Base-by-base conservation (phyloP, 2,329 filamentous ascomycete genomes). In the Berkeleyomyces basicola region DNA sequence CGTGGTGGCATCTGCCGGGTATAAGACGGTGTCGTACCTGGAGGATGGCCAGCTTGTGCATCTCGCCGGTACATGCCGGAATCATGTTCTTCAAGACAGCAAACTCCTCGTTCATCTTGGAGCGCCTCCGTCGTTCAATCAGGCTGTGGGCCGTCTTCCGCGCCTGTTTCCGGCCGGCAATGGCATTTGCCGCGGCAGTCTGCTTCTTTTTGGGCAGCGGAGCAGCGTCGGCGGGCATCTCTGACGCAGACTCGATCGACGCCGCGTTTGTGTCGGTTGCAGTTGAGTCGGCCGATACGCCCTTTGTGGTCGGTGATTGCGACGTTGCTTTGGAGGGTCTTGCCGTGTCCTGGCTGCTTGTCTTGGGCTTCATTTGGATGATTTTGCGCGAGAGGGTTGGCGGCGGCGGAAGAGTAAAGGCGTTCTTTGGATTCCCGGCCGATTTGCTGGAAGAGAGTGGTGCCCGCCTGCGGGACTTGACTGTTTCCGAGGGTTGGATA, bases 81-180 rank as follows among this genome's bases (percentile, higher is more conserved):
- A 97, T 95, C 88, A 99, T 90, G 69, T 86, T 82, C 75, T 97
- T 97, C 67, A 97, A 76, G 14, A 95, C 87, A 1, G 84, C 87
- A 75, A 97, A 97, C 74, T 97, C 93, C 72, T 97, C 92, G 68
- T 99, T 97, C 92, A 97, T 99, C 77, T 97, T 99, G 10, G 89
- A 95, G 66, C 93, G 80, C 68, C 93, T 78, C 64, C 92, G 78
- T 55, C 93, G 80, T 75, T 99, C 93, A 68, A 97, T 99, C 67
- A 97, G 75, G 70, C 90, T 96, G 71, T 99, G 93, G 9, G 93
- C 93, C 1, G 92, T 97, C 76, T 96, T 97, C 67, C 93, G 82
- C 4, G 93, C 91, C 67, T 93, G 95, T 77, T 96, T 97, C 63
- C 90, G 82, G n/a, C 90, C 90, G 0, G 91, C 90, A 14, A 31